Conservation (phyloP, 768 basidiomycete genomes). For the Exsudoporus frostii region DNA sequence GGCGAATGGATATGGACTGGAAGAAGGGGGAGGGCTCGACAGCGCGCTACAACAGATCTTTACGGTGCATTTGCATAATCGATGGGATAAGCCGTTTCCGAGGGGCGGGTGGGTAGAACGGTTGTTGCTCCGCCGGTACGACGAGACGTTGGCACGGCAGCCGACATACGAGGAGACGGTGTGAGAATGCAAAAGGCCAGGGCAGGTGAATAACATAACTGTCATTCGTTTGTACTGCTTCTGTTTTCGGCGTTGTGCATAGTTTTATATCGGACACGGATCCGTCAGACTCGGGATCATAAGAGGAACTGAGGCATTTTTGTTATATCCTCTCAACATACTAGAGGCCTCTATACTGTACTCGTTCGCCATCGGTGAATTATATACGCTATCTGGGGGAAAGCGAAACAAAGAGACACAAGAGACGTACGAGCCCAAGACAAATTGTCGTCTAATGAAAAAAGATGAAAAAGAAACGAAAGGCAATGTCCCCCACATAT, state of each 20-base stretch:
- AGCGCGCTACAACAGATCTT: slow-evolving; percentile 68
- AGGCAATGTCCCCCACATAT: background rate
- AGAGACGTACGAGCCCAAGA: background rate
- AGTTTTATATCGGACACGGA: background rate
- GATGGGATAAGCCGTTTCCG: slow-evolving; percentile 88
- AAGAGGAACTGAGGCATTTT: too few species aligned
- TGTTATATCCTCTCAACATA: background rate
- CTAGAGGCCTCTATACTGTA: background rate
- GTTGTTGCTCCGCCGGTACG: slow-evolving; percentile 64
- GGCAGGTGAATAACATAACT: background rate
- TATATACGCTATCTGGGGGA: background rate
- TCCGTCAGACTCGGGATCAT: background rate
- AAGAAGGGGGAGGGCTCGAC: slow-evolving; percentile 63
- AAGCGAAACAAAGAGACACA: background rate
- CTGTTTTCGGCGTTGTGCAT: background rate
- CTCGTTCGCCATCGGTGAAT: background rate
- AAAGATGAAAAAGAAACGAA: background rate
- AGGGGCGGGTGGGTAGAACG: slow-evolving; percentile 82
- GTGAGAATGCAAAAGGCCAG: background rate
- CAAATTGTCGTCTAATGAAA: background rate
- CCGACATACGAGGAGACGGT: background rate
- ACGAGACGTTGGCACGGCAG: slow-evolving; percentile 31
- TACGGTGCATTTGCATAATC: slow-evolving; percentile 90
- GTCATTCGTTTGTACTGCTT: background rate
- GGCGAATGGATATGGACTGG: slow-evolving; percentile 52